Evolutionary conservation across 2,329 filamentous ascomycete genomes (phyloP).

Genomic region (Phyllosticta ampelicida): DNA sequence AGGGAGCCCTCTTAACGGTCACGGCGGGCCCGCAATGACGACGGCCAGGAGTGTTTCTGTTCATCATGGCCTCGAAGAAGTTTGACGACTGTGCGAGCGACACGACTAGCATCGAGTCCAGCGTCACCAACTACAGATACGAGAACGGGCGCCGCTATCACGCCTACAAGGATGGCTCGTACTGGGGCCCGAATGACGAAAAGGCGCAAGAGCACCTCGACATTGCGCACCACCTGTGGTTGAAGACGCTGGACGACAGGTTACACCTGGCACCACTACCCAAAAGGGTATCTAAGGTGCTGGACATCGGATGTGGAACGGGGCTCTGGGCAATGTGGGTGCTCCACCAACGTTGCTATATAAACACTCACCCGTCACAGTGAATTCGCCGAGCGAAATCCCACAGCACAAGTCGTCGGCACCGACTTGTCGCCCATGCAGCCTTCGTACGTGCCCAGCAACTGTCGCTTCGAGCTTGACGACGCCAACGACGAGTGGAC

Average conservation of each 20-base stretch:
- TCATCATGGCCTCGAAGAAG: not conserved
- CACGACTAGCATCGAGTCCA: constrained; percentile 12
- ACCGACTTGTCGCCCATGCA: constrained; percentile 36
- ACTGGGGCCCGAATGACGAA: constrained; percentile 33
- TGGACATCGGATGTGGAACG: constrained; percentile 10
- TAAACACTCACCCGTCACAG: constrained; percentile 11
- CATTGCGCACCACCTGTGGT: constrained; percentile 33
- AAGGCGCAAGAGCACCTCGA: constrained; percentile 33
- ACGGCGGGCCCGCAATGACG: not conserved
- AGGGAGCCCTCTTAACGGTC: not conserved
- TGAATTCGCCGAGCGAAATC: constrained; percentile 16
- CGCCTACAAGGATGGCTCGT: not conserved
- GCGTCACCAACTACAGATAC: constrained; percentile 20
- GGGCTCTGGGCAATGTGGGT: constrained; percentile 12
- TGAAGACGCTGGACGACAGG: constrained; percentile 25
- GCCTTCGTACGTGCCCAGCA: constrained; percentile 33
- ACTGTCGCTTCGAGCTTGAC: constrained; percentile 38
- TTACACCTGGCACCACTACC: constrained; percentile 24
- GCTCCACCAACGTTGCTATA: constrained; percentile 10
- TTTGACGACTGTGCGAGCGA: not conserved
- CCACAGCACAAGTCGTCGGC: constrained; percentile 33
- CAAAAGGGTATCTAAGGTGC: constrained; percentile 10
- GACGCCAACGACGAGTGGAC: constrained; percentile 25
- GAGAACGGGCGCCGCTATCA: constrained; percentile 13
- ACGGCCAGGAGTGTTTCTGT: not conserved